These are phyloP conservation scores for Trichoderma sp. DNA, from an alignment of 2,329 filamentous ascomycete species.

Conservation along the genomic window DNA sequence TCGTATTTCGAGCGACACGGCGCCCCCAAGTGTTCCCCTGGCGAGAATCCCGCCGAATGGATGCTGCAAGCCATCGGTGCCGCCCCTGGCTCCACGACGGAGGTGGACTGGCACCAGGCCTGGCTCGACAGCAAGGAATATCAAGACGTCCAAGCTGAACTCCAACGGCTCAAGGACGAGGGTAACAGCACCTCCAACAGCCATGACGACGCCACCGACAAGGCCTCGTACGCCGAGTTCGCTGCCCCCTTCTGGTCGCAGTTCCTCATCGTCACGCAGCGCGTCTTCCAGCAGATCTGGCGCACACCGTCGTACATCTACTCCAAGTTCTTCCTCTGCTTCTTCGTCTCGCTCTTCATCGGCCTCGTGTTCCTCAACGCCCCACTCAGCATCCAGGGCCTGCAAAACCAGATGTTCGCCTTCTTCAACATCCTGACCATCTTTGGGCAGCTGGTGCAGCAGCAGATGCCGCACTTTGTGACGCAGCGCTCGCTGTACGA, in stretches of 20 bases:
- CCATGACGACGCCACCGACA: neutral
- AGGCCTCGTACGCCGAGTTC: constrained; percentile 57
- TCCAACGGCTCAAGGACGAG: constrained; percentile 33
- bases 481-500: constrained; percentile 72
- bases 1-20: constrained; percentile 59
- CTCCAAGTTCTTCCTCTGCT: constrained; percentile 63
- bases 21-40: constrained; percentile 43
- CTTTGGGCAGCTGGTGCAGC: constrained; percentile 49
- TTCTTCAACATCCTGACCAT: constrained; percentile 73
- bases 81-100: constrained; percentile 55
- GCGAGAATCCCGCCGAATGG: constrained; percentile 68
- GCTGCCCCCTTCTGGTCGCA: constrained; percentile 67
- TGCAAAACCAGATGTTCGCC: constrained; percentile 72
- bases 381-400: constrained; percentile 44
- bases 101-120: constrained; percentile 43
- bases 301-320: constrained; percentile 75
- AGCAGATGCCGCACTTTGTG: constrained; percentile 44
- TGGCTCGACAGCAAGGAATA: constrained; percentile 42
- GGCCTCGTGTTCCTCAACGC: constrained; percentile 67
- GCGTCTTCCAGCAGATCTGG: constrained; percentile 79
- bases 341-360: constrained; percentile 60
- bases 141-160: constrained; percentile 37
- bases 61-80: constrained; percentile 47
- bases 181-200: neutral
- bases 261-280: constrained; percentile 59